Base-by-base conservation (phyloP, 352 stramenopile species). In the Aphanomyces cochlioides region DNA sequence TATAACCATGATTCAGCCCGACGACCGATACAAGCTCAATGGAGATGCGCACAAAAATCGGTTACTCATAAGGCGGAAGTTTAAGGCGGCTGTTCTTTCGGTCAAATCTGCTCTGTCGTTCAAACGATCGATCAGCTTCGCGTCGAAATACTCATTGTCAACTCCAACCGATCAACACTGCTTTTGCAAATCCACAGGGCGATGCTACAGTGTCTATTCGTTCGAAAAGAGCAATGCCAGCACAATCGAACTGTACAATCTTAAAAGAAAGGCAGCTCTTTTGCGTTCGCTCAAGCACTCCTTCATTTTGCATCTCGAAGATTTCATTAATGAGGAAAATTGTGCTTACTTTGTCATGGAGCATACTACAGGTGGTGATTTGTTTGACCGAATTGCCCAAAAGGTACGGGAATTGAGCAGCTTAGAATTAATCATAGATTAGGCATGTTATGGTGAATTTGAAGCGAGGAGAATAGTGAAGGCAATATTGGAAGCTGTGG, bases 281-380 rank as follows among this genome's bases (percentile, higher is more conserved):
- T 74, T 93, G 64, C 72, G 83, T 60, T 80, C 88, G 72, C 89
- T 93, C 79, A 77, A 91, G 72, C 90, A 97, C 75, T 78, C 87
- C 38, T 82, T 96, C 71, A 85, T 88, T 53, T 74, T 96, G 28
- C 28, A 28, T 8, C 90, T 93, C 57, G 93, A 93, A 56, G 93
- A 97, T 10, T 97, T 91, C 77, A 77, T 96, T 48, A 90, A 97
- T 41, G 80, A 89, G n/a, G 81, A 91, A 37, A 85, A 97, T 70
- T 99, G 96, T 78, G 12, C 21, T 37, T 99, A 99, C 76, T 80
- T 99, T 53, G 95, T 99, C 7, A 98, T 97, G 60, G 95, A 99
- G 78, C 88, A 96, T 41, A 96, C 98, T 76, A 82, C 80, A 4
- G 87, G 87, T 10, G 85, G 84, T 1, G 85, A 95, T 67, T 78